These are phyloP conservation scores for Pterocarpus santalinus DNA, from an alignment of 306 rosid species.

Conservation along the genomic window DNA sequence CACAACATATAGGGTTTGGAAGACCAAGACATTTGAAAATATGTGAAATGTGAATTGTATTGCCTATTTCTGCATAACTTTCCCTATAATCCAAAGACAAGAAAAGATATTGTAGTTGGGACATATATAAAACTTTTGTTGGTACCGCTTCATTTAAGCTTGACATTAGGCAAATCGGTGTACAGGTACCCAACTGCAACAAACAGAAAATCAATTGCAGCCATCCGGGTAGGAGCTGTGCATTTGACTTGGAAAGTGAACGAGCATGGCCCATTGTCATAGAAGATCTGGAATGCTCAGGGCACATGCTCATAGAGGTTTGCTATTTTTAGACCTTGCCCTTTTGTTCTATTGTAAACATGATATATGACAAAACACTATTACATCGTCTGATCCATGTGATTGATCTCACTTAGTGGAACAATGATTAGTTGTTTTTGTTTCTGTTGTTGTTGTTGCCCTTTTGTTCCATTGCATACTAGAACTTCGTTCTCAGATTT, in stretches of 20 bases:
- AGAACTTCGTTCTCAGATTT: conserved; percentile 3
- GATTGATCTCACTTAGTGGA: no score
- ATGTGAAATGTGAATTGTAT: conserved; percentile 7
- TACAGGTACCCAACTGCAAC: conserved; percentile 60
- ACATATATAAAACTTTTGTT: background rate
- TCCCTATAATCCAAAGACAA: background rate
- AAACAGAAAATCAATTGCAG: conserved; percentile 41
- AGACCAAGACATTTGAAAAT: background rate
- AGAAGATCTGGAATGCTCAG: conserved; percentile 82
- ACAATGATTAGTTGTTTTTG: no score
- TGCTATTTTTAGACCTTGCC: background rate
- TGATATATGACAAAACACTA: no score
- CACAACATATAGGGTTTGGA: background rate
- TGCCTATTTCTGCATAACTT: background rate
- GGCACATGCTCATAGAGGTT: conserved; percentile 89
- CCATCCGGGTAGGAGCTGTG: conserved; percentile 74
- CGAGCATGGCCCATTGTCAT: conserved; percentile 79
- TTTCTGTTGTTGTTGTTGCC: background rate
- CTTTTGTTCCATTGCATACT: background rate
- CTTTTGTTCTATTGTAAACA: background rate
- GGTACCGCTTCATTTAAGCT: background rate
- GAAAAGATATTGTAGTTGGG: background rate
- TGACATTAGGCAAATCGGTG: conserved; percentile 39
- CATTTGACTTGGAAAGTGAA: conserved; percentile 67
- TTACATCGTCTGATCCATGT: no score